Evolutionary conservation across 2,329 filamentous ascomycete species (phyloP), one percentile per base, ranked within the genome.

Genomic region (Fusarium gaditjirri): DNA sequence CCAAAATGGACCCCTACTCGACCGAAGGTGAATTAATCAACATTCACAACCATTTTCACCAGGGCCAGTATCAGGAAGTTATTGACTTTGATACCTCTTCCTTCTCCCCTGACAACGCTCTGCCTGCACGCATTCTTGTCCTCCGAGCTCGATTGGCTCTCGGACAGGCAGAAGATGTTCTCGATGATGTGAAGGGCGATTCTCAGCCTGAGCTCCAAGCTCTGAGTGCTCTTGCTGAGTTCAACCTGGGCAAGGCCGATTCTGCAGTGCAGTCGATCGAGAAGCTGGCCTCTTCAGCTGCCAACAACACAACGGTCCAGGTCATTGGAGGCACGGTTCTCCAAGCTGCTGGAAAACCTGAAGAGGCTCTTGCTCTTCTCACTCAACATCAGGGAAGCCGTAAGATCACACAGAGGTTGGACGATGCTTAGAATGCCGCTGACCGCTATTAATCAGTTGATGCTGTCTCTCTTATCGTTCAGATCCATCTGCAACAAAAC

Each of bases 401-500:
- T 96, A 86, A 75, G 92, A 88, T 61, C 46, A 62, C 10, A 35
- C 13, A 8, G 8, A 39, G 29, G 27, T 33, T 35, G 27, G 23
- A 19, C 13, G 57, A 23, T 56, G 46, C 50, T 42, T 44, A 25
- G 58, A 54, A 72, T 65, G 62, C 44, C 61, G 65, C 78, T 80
- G 67, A 82, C 68, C 41, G 43, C 49, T 54, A 36, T 54, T 41
- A n/a, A 54, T 25, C 64, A 91, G 89, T 91, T 65, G 89, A 91
- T 74, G 92, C 94, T 60, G 94, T 98, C 57, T 92, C 95, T 47
- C 85, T 98, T 69, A 95, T 96, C 72, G 91, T 95, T 35, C 95
- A 99, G 81, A 97, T 98, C 75, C 92, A 98, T 79, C 90, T 98
- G 14, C 89, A 93, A 76, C 94, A 97, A 80, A 98, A 98, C 86